These are phyloP conservation scores for Fusarium sp. DNA, from an alignment of 2,329 filamentous ascomycete species.

Conservation along the genomic window DNA sequence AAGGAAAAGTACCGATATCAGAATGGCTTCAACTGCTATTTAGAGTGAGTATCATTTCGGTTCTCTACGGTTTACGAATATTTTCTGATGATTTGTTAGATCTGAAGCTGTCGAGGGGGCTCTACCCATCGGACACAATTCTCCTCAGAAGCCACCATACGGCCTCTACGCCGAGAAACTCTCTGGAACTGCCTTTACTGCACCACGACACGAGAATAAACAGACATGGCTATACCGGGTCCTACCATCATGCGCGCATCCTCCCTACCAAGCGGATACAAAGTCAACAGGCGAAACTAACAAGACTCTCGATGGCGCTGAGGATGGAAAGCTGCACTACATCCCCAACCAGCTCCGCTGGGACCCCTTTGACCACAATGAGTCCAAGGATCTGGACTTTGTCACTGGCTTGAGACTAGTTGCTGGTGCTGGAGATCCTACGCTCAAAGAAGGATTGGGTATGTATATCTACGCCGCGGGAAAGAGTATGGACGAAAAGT, in stretches of 20 bases:
- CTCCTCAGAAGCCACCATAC: conserved; percentile 81
- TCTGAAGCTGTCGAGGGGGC: conserved; percentile 81
- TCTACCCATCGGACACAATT: conserved; percentile 81
- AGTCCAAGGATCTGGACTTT: conserved; percentile 63
- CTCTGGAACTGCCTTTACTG: conserved; percentile 78
- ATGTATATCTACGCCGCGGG: conserved; percentile 86
- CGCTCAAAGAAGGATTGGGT: conserved; percentile 81
- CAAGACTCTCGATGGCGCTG: conserved; percentile 41
- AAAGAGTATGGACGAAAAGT: conserved; percentile 78
- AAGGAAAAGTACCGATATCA: conserved; percentile 77
- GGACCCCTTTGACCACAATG: conserved; percentile 82
- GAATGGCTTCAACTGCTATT: conserved; percentile 81
- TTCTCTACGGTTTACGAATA: background rate
- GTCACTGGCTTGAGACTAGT: conserved; percentile 74
- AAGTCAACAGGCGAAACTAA: conserved; percentile 43
- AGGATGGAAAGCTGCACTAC: conserved; percentile 49
- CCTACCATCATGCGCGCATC: conserved; percentile 72
- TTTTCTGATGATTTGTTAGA: conserved; percentile 56
- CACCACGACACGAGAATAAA: conserved; percentile 75
- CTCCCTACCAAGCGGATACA: conserved; percentile 64
- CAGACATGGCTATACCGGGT: conserved; percentile 81
- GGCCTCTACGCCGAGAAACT: conserved; percentile 87
- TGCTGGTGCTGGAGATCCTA: conserved; percentile 83
- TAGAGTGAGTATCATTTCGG: conserved; percentile 69
- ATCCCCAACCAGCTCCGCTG: conserved; percentile 84